These are phyloP conservation scores for Pseudocercospora pini-densiflorae DNA, from an alignment of 2,329 filamentous ascomycete species.

Conservation along the genomic window DNA sequence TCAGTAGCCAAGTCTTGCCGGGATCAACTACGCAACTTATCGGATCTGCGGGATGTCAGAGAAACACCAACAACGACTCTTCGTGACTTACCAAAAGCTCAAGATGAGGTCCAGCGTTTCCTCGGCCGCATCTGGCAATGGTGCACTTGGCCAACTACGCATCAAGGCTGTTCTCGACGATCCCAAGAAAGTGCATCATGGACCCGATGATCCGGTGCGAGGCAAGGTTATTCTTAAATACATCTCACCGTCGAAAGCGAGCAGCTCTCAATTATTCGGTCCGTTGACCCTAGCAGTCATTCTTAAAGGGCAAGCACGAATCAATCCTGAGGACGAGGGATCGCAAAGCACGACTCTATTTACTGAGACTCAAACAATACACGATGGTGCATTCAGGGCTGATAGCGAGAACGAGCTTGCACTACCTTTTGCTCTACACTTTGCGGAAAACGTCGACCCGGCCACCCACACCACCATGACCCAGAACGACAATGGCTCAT, in stretches of 20 bases:
- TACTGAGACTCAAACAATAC: conserved; percentile 9
- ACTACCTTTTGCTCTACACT: conserved; percentile 20
- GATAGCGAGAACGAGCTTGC: conserved; percentile 14
- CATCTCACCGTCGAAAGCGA: conserved; percentile 10
- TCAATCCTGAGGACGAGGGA: conserved; percentile 7
- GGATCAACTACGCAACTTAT: not conserved
- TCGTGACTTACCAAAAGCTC: not conserved
- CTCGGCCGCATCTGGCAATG: not conserved
- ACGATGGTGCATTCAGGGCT: conserved; percentile 21
- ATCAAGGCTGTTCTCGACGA: conserved; percentile 17
- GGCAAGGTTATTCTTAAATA: conserved; percentile 19
- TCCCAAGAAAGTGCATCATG: conserved; percentile 23
- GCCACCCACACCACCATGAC: conserved; percentile 12
- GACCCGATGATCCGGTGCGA: conserved; percentile 17
- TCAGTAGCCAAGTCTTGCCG: not conserved
- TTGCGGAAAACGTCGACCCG: conserved; percentile 16
- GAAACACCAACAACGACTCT: conserved; percentile 1
- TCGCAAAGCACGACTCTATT: conserved; percentile 7
- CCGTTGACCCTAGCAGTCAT: conserved; percentile 17
- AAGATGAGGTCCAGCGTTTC: conserved; percentile 3
- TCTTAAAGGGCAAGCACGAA: conserved; percentile 13
- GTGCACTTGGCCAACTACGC: conserved; percentile 16
- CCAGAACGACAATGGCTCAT: conserved; percentile 17
- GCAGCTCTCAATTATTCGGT: conserved; percentile 19
- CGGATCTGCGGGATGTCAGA: not conserved